Percentiles rank a stretch among this genome's conserved stretches.
phyloP scores from a whole-genome alignment of 176 grass and related monocot genomes.

The Puya raimondii region DNA sequence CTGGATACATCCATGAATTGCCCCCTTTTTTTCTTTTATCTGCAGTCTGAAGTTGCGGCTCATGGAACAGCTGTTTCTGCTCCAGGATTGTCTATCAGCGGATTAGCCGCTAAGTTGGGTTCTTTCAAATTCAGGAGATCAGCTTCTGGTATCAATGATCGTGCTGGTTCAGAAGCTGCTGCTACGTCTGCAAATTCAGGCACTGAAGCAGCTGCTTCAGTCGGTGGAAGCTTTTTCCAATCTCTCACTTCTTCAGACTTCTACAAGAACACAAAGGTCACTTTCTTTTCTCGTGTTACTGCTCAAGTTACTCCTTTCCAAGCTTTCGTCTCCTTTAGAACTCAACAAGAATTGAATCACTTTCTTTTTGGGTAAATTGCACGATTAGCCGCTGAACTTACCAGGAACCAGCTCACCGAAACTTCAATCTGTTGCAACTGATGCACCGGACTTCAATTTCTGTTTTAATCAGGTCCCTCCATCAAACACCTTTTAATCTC shows the following conservation, averaged over 20 bases:
- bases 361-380: too few species aligned
- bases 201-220: constrained; percentile 28
- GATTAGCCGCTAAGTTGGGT: constrained; percentile 29
- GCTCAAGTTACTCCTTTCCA: neutral
- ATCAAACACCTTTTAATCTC: too few species aligned
- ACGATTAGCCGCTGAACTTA: too few species aligned
- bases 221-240: constrained; percentile 83
- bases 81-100: constrained; percentile 38
- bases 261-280: constrained; percentile 97
- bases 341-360: too few species aligned
- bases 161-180: constrained; percentile 19
- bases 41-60: constrained; percentile 54
- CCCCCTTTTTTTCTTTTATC: constrained; percentile 13
- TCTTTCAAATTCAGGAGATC: constrained; percentile 54
- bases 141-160: constrained; percentile 45
- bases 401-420: too few species aligned
- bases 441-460: too few species aligned
- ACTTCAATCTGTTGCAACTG: too few species aligned
- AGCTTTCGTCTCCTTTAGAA: too few species aligned
- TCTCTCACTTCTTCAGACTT: constrained; percentile 86
- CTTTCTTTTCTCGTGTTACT: constrained; percentile 1
- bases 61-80: constrained; percentile 33
- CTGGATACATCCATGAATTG: constrained; percentile 1
- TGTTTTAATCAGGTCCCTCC: too few species aligned
- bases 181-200: constrained; percentile 31